These are phyloP conservation scores for Glycine tomentella DNA, from an alignment of 306 rosid species.

Conservation along the genomic window DNA sequence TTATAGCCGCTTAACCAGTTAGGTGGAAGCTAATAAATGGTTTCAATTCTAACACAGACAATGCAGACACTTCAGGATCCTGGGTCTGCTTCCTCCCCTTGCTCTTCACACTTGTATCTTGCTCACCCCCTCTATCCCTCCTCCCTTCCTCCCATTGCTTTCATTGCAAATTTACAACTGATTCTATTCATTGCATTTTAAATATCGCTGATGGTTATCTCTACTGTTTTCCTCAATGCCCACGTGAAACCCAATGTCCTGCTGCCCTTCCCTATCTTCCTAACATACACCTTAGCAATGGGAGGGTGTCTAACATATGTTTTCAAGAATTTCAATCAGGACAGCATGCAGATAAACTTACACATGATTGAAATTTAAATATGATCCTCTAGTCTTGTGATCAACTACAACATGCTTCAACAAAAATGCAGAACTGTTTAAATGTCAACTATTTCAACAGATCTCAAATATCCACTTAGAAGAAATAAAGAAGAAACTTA, in stretches of 20 bases:
- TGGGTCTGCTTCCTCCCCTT: slow-evolving; percentile 4
- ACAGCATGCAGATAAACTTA: background rate
- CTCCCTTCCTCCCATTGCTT: too few species aligned
- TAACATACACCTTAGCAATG: background rate
- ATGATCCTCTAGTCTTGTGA: background rate
- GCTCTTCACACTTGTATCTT: too few species aligned
- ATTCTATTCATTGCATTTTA: background rate
- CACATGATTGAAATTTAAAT: background rate
- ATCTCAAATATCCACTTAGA: background rate
- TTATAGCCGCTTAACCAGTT: too few species aligned
- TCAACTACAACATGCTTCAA: background rate
- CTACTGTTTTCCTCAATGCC: background rate
- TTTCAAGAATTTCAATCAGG: background rate
- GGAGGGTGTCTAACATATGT: background rate
- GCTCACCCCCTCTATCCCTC: too few species aligned
- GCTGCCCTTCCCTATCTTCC: background rate
- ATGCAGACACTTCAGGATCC: too few species aligned
- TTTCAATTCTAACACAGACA: too few species aligned
- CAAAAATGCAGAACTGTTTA: slow-evolving; percentile 11
- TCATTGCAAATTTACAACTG: background rate
- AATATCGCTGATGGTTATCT: background rate
- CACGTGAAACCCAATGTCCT: background rate
- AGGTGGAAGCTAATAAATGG: too few species aligned
- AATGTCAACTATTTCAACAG: background rate
- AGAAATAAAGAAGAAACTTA: too few species aligned